Conservation (phyloP, 2,329 filamentous ascomycete genomes). For the Fusarium domesticum region DNA sequence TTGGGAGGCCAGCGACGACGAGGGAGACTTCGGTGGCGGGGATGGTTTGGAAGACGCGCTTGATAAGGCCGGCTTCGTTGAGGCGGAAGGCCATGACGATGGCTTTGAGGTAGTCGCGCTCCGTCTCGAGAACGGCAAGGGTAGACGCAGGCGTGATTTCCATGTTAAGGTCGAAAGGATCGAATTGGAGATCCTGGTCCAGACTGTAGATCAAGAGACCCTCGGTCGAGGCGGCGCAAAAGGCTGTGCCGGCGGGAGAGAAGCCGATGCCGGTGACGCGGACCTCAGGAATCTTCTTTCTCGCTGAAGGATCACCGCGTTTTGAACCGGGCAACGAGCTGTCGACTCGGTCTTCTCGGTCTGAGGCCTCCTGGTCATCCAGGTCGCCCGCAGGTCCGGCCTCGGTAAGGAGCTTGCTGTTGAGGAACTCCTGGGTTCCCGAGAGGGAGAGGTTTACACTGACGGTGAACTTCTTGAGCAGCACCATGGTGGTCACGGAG, state of each 20-base stretch:
- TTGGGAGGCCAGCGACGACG: conserved; percentile 74
- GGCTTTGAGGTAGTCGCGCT: conserved; percentile 84
- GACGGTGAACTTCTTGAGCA: conserved; percentile 94
- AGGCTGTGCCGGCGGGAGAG: conserved; percentile 81
- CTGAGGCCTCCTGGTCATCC: conserved; percentile 83
- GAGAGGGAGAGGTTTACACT: conserved; percentile 94
- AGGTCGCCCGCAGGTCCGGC: conserved; percentile 81
- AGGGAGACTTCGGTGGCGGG: conserved; percentile 72
- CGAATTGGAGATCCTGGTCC: conserved; percentile 80
- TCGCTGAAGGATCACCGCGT: conserved; percentile 75
- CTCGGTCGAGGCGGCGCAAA: conserved; percentile 94
- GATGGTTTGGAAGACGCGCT: conserved; percentile 79
- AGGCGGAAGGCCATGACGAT: conserved; percentile 96
- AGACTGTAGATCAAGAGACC: conserved; percentile 91
- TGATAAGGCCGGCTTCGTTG: conserved; percentile 78
- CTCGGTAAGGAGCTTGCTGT: conserved; percentile 87
- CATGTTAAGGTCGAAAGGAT: conserved; percentile 94
- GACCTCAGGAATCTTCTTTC: conserved; percentile 76
- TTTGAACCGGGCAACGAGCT: conserved; percentile 78
- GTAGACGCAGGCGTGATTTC: conserved; percentile 88
- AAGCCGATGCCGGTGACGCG: conserved; percentile 83
- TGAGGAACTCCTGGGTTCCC: conserved; percentile 94
- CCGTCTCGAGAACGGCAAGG: conserved; percentile 61
- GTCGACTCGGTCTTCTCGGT: conserved; percentile 81
- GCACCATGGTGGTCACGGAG: conserved; percentile 85